Conservation (phyloP, 176 grass and related monocot species). For the Musa beccarii region DNA sequence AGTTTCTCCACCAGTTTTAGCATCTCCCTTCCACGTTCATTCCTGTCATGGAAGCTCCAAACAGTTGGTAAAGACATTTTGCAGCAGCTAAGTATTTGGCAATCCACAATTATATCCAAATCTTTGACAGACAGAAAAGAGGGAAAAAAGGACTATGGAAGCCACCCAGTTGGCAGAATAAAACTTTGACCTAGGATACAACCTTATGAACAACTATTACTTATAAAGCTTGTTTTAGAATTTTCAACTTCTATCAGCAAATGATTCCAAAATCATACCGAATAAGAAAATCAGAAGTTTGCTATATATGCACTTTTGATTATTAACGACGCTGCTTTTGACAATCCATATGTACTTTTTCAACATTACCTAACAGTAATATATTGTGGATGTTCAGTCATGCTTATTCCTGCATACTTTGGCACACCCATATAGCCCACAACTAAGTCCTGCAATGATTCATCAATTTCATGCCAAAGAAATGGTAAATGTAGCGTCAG, state of each 20-base stretch:
- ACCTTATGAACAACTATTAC: too few relatives aligned
- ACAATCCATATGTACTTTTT: neutral
- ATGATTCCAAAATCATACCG: neutral
- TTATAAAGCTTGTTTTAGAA: neutral
- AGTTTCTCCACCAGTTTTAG: constrained; percentile 64
- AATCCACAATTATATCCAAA: neutral
- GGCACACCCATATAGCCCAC: constrained; percentile 97
- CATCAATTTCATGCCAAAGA: neutral
- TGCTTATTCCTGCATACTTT: constrained; percentile 76
- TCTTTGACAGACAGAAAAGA: too few relatives aligned
- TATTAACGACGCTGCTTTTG: neutral
- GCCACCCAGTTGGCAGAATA: neutral
- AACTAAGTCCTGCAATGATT: constrained; percentile 73
- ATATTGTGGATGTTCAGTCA: constrained; percentile 92
- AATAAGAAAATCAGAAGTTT: neutral
- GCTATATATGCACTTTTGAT: neutral
- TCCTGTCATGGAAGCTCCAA: constrained; percentile 31
- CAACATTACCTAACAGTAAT: constrained; percentile 75
- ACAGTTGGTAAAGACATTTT: neutral
- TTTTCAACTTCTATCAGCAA: neutral
- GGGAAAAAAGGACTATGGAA: neutral
- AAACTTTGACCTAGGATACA: neutral
- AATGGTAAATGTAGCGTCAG: neutral
- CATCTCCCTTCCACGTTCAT: constrained; percentile 80
- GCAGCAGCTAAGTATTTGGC: neutral